Base-by-base conservation (phyloP, 2,329 filamentous ascomycete species). In the Coniochaeta hoffmannii region DNA sequence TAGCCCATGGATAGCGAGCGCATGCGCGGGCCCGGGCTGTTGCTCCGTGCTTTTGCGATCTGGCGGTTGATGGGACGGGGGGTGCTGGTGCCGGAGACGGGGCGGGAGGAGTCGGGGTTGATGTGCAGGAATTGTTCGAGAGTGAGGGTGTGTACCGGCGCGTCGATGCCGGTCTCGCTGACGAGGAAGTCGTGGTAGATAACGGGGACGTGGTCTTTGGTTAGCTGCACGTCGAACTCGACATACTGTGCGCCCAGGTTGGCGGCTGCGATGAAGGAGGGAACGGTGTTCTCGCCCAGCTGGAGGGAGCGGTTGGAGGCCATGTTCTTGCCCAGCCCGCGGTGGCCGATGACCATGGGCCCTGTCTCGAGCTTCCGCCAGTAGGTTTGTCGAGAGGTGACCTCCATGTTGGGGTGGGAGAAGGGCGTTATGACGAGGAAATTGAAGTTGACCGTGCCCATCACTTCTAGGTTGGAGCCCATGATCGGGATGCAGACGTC, bases 171-270 rank as follows among this genome's bases (percentile, higher is more conserved):
- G 0, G 94, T 97, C 72, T 99, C 94, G 67, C 91, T 96, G 68
- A 99, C 94, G 14, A 97, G 78, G 66, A 99, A 99, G 70, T 99
- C 94, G 68, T 99, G 94, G 68, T 99, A 99, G 65, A 99, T 96
- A 61, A 99, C 93, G 0, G 94, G 94, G 1, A 99, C 91, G 64
- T 95, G 91, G 67, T 99, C 94, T 67, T 99, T 99, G n/a, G 94
- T 99, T 36, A 99, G 77, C 68, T 99, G 94, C 0, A 99, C 94
- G 68, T 99, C 94, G 65, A 88, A 86, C 63, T 87, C 83, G 50
- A 88, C 83, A 62, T 87, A 87, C 55, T 86, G 81, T 3, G 84
- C 94, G 9, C 94, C 94, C 53, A 99, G 73, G 62, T 97, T 97
- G 44, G 93, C 92, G 2, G 94, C 94, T 2, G 93, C 90, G 65